phyloP scores from a whole-genome alignment of 139 green algal species.

The Picochlorum sp. region DNA sequence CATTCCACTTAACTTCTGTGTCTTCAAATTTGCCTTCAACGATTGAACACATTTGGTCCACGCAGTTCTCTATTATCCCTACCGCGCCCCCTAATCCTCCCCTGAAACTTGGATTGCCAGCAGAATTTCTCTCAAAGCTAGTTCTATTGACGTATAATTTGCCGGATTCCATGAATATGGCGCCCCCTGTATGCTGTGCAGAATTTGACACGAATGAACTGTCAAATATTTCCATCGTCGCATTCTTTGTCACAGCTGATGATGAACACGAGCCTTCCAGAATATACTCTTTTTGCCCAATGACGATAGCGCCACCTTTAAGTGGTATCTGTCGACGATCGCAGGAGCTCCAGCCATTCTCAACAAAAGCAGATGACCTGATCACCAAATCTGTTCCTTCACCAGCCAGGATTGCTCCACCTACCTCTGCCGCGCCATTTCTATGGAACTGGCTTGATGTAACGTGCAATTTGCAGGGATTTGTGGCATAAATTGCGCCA shows the following conservation, averaged over 20 bases:
- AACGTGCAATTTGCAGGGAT: slow-evolving; percentile 3
- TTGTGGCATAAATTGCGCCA: slow-evolving; percentile 10
- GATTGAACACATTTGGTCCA: neutral
- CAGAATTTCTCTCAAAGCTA: neutral
- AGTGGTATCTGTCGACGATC: no score
- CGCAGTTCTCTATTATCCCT: slow-evolving; percentile 13
- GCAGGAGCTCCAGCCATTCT: neutral
- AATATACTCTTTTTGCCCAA: no score
- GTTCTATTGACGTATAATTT: slow-evolving; percentile 1
- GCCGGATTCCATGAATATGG: slow-evolving; percentile 12
- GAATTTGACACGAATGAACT: slow-evolving; percentile 5
- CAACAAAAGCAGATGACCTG: neutral
- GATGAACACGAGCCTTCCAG: neutral
- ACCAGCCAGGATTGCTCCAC: neutral
- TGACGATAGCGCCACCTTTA: no score
- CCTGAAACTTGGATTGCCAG: neutral
- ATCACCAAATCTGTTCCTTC: neutral
- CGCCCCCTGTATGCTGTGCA: slow-evolving; percentile 3
- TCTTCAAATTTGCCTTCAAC: neutral
- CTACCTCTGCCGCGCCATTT: slow-evolving; percentile 11
- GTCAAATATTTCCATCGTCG: slow-evolving; percentile 3
- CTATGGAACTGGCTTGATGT: neutral
- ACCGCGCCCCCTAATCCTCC: slow-evolving; percentile 14
- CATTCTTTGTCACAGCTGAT: neutral
- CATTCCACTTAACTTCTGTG: slow-evolving; percentile 4